Conservation (phyloP, 2,329 filamentous ascomycete genomes). For the Claviceps sp. region DNA sequence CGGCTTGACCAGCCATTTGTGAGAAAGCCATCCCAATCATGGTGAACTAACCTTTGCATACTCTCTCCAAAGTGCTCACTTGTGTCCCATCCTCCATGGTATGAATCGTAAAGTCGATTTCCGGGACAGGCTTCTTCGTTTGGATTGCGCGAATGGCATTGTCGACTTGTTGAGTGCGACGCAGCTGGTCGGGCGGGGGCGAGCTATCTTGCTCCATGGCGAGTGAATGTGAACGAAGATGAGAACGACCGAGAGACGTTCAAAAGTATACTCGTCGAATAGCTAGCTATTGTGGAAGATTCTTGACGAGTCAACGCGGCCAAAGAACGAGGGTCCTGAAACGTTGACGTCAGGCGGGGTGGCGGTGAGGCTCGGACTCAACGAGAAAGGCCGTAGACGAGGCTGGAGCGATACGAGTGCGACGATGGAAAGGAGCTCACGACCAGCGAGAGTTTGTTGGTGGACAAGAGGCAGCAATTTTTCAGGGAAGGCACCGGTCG, state of each 20-base stretch:
- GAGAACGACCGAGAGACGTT: background rate
- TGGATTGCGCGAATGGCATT: slow-evolving; percentile 84
- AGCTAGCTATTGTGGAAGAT: background rate
- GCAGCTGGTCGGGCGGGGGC: slow-evolving; percentile 24
- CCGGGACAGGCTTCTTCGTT: slow-evolving; percentile 88
- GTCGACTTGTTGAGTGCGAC: slow-evolving; percentile 55
- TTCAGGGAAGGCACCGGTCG: background rate
- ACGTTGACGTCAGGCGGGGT: slow-evolving; percentile 11
- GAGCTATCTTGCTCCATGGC: slow-evolving; percentile 37
- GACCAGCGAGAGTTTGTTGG: slow-evolving; percentile 6
- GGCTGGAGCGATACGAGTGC: background rate
- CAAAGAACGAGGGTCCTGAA: slow-evolving; percentile 6
- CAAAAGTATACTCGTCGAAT: background rate
- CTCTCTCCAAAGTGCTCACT: slow-evolving; percentile 88
- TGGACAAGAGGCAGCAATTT: background rate
- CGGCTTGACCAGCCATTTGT: background rate
- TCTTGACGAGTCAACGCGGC: slow-evolving; percentile 1
- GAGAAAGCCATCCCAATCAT: background rate
- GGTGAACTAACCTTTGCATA: slow-evolving; percentile 79
- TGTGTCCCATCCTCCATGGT: slow-evolving; percentile 95
- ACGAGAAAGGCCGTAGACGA: background rate
- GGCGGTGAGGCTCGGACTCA: slow-evolving; percentile 4
- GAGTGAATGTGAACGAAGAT: background rate
- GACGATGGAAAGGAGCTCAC: slow-evolving; percentile 4
- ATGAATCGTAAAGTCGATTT: slow-evolving; percentile 97